These are phyloP conservation scores for Colletotrichum lentis DNA, from an alignment of 2,329 filamentous ascomycete species.

Conservation along the genomic window DNA sequence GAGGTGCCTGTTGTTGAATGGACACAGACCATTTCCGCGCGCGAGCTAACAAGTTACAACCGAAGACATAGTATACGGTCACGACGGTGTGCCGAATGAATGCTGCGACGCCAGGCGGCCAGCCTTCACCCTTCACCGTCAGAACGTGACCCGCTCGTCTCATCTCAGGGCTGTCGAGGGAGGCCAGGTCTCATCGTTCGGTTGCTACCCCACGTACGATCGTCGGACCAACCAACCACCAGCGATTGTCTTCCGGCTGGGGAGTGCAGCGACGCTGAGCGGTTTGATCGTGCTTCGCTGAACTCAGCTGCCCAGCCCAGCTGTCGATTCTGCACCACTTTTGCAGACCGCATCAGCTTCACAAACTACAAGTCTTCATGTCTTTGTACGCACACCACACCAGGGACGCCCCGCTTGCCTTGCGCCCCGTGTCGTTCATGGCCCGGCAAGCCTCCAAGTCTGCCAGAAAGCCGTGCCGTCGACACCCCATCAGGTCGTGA, in stretches of 20 bases:
- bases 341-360: background rate
- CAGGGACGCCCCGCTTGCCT: background rate
- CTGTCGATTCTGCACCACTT: background rate
- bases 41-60: no score
- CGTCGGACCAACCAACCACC: background rate
- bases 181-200: background rate
- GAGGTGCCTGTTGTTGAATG: constrained; percentile 23
- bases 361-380: background rate
- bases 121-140: background rate
- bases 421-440: background rate
- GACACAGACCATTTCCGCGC: constrained; percentile 18
- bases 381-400: background rate
- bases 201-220: background rate
- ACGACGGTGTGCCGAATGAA: background rate
- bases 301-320: background rate
- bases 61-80: background rate
- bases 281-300: background rate
- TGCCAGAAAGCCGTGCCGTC: no score
- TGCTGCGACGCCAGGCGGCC: background rate
- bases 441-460: background rate
- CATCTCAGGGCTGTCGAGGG: background rate
- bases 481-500: no score
- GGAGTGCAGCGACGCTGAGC: background rate
- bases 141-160: background rate
- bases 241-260: background rate